Base-by-base conservation (phyloP, 495 filamentous ascomycete species). In the Daldinia caldariorum region DNA sequence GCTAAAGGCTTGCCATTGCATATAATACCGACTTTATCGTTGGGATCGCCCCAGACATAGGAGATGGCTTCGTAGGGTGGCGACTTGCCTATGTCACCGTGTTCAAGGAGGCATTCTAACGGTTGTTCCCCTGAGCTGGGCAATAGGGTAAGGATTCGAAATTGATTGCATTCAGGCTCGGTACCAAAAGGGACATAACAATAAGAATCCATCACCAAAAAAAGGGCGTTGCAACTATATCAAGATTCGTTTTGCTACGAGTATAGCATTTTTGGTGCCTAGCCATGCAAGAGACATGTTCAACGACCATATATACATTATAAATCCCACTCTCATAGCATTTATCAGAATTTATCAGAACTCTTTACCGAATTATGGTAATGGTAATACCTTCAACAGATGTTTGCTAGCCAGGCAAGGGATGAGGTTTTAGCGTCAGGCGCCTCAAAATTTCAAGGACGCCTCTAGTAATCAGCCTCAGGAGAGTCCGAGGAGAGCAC, bases 31-130 rank as follows among this genome's bases (percentile, higher is more conserved):
- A 51, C 58, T 38, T 67, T 63, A 7, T 63, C 58, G 4, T 31
- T 53, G 14, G 38, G 38, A 39, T 70, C 9, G 6, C 71, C 74
- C 74, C 74, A 76, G 14, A 63, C 66, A 34, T 76, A 76, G 16
- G 74, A 76, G 45, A 76, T 61, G 3, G 74, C 68, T 51, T 74
- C 71, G 47, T 74, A 76, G 13, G 71, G 58, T 54, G 67, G 68
- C 9, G 76, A 69, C 22, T 61, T 8, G 70, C 41, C 58, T 45
- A 73, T 58, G 37, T 66, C 54, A 18, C 57, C 66, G 34, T 73
- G 66, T 22, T 59, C 58, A 3, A 70, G 45, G 31, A 70, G 26
- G 47, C 66, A 66, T 63, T 70, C 61, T 38, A 73, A 10, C 13
- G 53, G 51, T 10, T 66, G 58, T 18, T 61, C 53, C 32, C n/a